Evolutionary conservation across 257 asterid genomes (phyloP).

Genomic region (Capsicum baccatum): DNA sequence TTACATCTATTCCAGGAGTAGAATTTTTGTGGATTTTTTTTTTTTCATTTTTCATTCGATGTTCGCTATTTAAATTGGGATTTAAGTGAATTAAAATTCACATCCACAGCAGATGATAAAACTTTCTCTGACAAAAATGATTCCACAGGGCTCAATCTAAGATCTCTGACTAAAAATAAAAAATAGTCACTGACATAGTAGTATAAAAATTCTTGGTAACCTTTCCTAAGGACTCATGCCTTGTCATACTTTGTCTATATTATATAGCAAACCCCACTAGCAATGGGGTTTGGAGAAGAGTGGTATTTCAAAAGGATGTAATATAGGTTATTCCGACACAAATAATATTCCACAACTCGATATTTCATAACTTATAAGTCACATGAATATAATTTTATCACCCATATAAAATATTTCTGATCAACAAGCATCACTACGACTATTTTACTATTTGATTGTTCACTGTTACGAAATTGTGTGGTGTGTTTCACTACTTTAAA

Average conservation of each 20-base stretch:
- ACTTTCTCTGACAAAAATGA: not conserved
- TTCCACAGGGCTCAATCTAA: not conserved
- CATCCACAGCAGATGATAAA: not conserved
- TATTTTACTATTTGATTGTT: not conserved
- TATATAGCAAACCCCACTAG: not conserved
- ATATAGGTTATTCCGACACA: not conserved
- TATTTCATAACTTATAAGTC: not conserved
- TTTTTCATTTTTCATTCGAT: accelerated
- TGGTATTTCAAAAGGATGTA: not conserved
- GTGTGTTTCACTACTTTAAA: too few relatives aligned
- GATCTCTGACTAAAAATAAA: not conserved
- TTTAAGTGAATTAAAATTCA: accelerated
- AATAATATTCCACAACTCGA: not conserved
- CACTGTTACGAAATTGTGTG: not conserved
- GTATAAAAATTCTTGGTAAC: not conserved
- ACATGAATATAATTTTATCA: not conserved
- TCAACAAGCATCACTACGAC: not conserved
- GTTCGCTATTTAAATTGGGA: accelerated
- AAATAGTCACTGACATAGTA: not conserved
- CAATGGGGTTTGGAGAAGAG: not conserved
- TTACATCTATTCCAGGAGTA: not conserved
- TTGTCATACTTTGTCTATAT: not conserved
- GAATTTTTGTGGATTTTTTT: not conserved
- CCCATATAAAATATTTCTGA: not conserved
- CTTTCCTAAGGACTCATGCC: not conserved